These are phyloP conservation scores for Phytophthora aleatoria DNA, from an alignment of 352 stramenopile species.

Conservation along the genomic window DNA sequence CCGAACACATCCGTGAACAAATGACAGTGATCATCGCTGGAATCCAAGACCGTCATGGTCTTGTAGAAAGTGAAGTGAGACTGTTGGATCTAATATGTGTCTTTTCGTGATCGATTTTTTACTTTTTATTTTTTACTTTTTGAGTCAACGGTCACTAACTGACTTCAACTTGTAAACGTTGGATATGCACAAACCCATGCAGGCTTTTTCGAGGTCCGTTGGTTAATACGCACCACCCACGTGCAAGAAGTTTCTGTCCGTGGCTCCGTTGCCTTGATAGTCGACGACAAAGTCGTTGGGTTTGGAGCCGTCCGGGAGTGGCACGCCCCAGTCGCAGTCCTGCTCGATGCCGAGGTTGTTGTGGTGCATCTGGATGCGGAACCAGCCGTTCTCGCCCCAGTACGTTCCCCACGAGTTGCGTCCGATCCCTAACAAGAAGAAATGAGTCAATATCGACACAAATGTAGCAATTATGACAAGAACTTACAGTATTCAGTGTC, in stretches of 20 bases:
- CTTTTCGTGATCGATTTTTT: conserved; percentile 2
- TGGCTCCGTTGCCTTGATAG: conserved; percentile 27
- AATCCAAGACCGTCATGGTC: conserved; percentile 15
- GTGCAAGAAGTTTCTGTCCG: conserved; percentile 24
- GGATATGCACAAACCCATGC: conserved; percentile 14
- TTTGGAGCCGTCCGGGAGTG: conserved; percentile 80
- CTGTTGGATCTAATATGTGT: conserved; percentile 5
- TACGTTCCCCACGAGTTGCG: conserved; percentile 93
- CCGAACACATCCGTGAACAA: conserved; percentile 76
- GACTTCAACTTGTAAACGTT: not conserved
- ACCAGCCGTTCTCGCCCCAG: conserved; percentile 94
- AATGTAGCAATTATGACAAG: not conserved
- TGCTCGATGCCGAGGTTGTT: conserved; percentile 91
- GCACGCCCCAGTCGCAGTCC: conserved; percentile 90
- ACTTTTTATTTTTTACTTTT: conserved; percentile 4
- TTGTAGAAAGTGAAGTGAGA: not conserved
- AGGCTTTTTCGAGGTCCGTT: not conserved
- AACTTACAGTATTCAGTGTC: conserved; percentile 89
- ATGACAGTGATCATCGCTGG: conserved; percentile 47
- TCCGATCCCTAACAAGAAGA: conserved; percentile 65
- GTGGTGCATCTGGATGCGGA: conserved; percentile 90
- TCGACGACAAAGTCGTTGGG: conserved; percentile 49
- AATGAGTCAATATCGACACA: conserved; percentile 5
- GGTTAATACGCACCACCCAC: conserved; percentile 5
- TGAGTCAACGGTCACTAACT: conserved; percentile 1